A percentile compares a stretch with the other conserved stretches of the same genome.
These are phyloP conservation scores for Saccharomyces hybrid DNA, from an alignment of 1,139 yeast species.

Conservation along the genomic window DNA sequence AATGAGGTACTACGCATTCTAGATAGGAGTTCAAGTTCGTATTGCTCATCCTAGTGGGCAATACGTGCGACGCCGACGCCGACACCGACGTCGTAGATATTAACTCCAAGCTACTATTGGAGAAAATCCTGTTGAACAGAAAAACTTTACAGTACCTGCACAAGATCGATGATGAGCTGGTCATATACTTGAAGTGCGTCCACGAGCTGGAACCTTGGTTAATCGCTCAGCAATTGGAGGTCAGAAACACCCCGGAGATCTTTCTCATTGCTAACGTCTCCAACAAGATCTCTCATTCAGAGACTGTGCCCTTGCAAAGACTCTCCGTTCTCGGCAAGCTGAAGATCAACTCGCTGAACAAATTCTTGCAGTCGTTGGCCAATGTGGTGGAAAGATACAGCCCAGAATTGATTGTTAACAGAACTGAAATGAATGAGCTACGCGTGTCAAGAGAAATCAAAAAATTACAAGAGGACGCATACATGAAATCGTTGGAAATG, in stretches of 20 bases:
- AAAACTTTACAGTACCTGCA: constrained; percentile 20
- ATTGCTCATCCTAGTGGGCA: constrained; percentile 28
- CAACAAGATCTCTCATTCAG: constrained; percentile 18
- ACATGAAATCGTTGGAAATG: constrained; percentile 31
- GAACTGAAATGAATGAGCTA: constrained; percentile 32
- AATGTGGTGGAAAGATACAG: constrained; percentile 28
- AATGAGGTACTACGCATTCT: constrained; percentile 28
- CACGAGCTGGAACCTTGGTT: constrained; percentile 32
- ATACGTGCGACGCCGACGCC: constrained; percentile 9
- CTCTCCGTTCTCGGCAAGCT: constrained; percentile 31
- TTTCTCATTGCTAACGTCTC: constrained; percentile 34
- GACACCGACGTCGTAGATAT: constrained; percentile 9
- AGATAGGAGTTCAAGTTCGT: constrained; percentile 31
- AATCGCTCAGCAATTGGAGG: constrained; percentile 26
- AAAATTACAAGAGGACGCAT: constrained; percentile 35
- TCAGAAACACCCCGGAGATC: constrained; percentile 30
- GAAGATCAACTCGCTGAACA: constrained; percentile 23
- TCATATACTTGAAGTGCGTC: constrained; percentile 29
- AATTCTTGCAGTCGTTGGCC: constrained; percentile 27
- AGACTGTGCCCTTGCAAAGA: constrained; percentile 28
- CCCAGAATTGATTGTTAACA: constrained; percentile 33
- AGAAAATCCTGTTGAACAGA: constrained; percentile 25
- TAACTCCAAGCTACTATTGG: constrained; percentile 26
- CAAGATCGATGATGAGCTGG: constrained; percentile 23
- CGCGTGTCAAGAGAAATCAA: constrained; percentile 32